Base-by-base conservation (phyloP, 805 yeast genomes). In the Myxozyma monticola region DNA sequence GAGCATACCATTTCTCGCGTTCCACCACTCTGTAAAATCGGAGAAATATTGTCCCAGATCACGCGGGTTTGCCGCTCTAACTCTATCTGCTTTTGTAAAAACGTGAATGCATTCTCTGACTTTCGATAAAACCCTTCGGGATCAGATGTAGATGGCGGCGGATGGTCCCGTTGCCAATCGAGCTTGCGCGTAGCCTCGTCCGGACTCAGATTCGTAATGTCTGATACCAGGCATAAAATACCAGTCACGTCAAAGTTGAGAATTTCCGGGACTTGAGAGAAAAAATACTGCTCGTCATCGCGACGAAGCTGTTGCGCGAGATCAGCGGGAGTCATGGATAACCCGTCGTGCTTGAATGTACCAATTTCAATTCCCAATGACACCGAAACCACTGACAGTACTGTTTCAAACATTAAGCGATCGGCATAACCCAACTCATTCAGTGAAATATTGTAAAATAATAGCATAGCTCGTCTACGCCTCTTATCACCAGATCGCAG, bases 211-310 rank as follows among this genome's bases (percentile, higher is more conserved):
- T 43, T 48, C 35, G 53, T 43, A n/a, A 51, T 31, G 22, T 51
- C 56, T 9, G 56, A 51, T n/a, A 48, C 30, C 26, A 51, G 29
- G 21, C 44, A 35, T n/a, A 51, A 26, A 26, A 49, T 14, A 4
- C 45, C 49, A 3, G 56, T 51, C 9, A 51, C 52, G 33, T 51
- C 56, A 30, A 51, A 48, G 29, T 35, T 48, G 5, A 51, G 35
- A 20, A 48, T 29, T 17, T 30, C 25, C 3, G 53, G 53, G 17
- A 51, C 28, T n/a, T 43, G 45, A 10, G n/a, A 6, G n/a, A 28
- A 7, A 14, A 51, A 51, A 21, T 29, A 39, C 10, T 39, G 12
- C 14, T 34, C 18, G 30, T 51, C 56, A 3, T 48, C 45, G 14
- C 21, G 18, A 41, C 42, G 2, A 29, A 31, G 17, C 28, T 37